phyloP scores from a whole-genome alignment of 305 asterid genomes.

The Fraxinus baroniana region DNA sequence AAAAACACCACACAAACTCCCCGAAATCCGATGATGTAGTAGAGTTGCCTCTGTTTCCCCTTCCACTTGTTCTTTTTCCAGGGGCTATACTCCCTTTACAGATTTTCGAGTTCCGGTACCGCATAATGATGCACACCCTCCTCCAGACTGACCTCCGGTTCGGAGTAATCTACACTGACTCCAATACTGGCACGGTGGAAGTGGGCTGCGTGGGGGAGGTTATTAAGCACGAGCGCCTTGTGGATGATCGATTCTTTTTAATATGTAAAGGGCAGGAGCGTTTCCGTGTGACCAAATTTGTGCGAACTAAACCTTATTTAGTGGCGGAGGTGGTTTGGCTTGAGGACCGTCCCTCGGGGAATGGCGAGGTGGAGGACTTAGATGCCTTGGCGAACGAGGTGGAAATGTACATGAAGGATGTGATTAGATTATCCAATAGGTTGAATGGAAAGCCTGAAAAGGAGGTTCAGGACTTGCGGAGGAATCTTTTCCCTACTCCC shows the following conservation, averaged over 20 bases:
- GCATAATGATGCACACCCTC: conserved; percentile 97
- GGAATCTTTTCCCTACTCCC: conserved; percentile 88
- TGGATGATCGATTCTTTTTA: conserved; percentile 83
- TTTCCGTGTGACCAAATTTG: conserved; percentile 66
- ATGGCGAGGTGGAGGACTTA: conserved; percentile 60
- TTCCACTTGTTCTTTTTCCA: conserved; percentile 95
- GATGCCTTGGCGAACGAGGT: conserved; percentile 72
- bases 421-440: conserved; percentile 79
- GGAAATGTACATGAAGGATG: conserved; percentile 81
- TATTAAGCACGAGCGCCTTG: conserved; percentile 87
- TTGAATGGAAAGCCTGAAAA: conserved; percentile 83
- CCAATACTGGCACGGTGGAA: conserved; percentile 72
- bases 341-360: conserved; percentile 82
- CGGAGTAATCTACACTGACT: conserved; percentile 89
- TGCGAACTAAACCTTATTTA: conserved; percentile 79
- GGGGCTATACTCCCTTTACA: conserved; percentile 85
- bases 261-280: conserved; percentile 97
- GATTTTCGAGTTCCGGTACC: conserved; percentile 91
- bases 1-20: conserved; percentile 57
- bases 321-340: conserved; percentile 95
- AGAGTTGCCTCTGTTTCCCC: conserved; percentile 93
- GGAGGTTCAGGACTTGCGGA: conserved; percentile 69
- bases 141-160: conserved; percentile 93
- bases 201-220: conserved; percentile 98
- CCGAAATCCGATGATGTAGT: conserved; percentile 60